Conservation (phyloP, 441 rosid species). For the Adansonia gregorii region DNA sequence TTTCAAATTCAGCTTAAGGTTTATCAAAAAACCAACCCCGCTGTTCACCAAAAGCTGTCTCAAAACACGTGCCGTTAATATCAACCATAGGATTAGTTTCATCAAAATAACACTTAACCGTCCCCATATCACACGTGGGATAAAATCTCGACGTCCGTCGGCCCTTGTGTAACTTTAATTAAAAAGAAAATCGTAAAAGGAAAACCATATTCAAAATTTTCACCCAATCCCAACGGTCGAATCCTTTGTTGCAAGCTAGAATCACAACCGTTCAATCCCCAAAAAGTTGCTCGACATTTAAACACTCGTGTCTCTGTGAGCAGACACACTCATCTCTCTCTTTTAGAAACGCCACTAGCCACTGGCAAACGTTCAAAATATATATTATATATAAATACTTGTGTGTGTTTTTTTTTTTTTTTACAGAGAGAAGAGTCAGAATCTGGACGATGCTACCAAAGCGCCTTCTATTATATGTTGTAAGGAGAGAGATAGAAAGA, state of each 20-base stretch:
- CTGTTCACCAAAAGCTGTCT: background rate
- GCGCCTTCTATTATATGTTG: constrained; percentile 17
- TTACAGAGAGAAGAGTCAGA: constrained; percentile 25
- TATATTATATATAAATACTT: too few species aligned
- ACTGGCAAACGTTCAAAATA: background rate
- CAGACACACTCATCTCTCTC: background rate
- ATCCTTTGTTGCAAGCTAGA: constrained; percentile 13
- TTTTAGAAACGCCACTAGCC: background rate
- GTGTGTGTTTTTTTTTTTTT: background rate
- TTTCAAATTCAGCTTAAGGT: too few species aligned
- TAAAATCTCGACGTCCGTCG: too few species aligned
- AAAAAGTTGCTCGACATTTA: constrained; percentile 40
- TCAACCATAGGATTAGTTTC: background rate
- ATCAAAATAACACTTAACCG: background rate
- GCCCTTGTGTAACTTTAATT: too few species aligned
- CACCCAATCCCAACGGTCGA: constrained; percentile 49
- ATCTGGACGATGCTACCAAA: constrained; percentile 38
- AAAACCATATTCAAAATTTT: constrained; percentile 42
- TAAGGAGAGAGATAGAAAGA: constrained; percentile 16
- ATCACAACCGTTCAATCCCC: constrained; percentile 44
- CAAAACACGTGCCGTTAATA: background rate
- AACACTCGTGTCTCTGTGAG: constrained; percentile 5
- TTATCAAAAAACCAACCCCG: too few species aligned
- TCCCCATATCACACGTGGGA: constrained; percentile 36
- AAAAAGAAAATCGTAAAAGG: constrained; percentile 5